Evolutionary conservation across 208 protist genomes (phyloP), one percentile per base, ranked within the genome.

Genomic region (Eutreptiella sp.): DNA sequence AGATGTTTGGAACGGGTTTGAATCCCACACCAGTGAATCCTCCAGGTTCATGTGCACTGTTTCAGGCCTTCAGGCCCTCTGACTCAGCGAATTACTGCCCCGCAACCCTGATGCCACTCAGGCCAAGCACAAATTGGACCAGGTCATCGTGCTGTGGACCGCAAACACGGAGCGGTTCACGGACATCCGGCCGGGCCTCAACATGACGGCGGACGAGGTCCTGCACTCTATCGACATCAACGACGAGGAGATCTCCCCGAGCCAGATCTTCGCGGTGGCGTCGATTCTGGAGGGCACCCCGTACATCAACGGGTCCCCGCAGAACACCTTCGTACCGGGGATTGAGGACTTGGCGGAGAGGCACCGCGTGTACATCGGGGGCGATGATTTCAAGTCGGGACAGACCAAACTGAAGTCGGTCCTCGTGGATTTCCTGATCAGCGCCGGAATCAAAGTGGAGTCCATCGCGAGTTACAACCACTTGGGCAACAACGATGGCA

Each of bases 321-420:
- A 99, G 80, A 99, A 99, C 80, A 98, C 96, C 23, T 88, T 98
- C 46, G 96, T 98, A 46, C 79, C 90, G 7, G 96, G 89, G 43
- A 54, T 96, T 32, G 52, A 96, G 21, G 93, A 98, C 42, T 82
- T 97, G 11, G 93, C 95, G 28, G 50, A 80, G 42, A 59, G 71
- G 45, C 55, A 93, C 41, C 52, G 79, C 38, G 89, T 97, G 4
- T 89, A 89, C 41, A 85, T 99, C 53, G 92, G 78, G 55, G 97
- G 97, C 52, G 94, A 98, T 70, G 97, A 99, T 76, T 99, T 99
- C 85, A 99, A 99, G 80, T 90, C 85, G 38, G 97, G 97, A 35
- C 97, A 99, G 82, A 99, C 97, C n/a, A 99, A 99, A 75, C 93
- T 99, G 69, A 99, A 99, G 79, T 95, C 88, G 26, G 94, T 96